Conservation (phyloP, 2,329 filamentous ascomycete genomes). For the Ophiognomonia clavigignenti-juglandacearum region DNA sequence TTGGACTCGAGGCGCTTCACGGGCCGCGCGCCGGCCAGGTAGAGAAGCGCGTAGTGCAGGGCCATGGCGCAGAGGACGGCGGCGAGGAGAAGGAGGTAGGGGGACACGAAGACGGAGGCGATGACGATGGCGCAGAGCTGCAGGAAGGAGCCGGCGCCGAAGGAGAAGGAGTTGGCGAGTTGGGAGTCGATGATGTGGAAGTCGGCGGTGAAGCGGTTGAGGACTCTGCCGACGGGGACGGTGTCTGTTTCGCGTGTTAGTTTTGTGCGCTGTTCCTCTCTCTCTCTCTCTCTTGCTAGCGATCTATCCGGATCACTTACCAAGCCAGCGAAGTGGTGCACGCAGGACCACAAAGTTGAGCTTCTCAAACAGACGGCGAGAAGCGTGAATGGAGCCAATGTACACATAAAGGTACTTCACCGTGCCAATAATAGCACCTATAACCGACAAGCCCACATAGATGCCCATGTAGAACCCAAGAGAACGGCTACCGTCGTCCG, state of each 20-base stretch:
- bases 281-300: too few species aligned
- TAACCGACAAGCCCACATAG: conserved; percentile 58
- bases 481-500: conserved; percentile 27
- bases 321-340: conserved; percentile 72
- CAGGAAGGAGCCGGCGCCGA: conserved; percentile 55
- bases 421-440: conserved; percentile 55
- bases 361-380: conserved; percentile 61
- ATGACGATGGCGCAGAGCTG: conserved; percentile 61
- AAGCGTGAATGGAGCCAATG: conserved; percentile 62
- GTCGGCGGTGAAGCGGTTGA: conserved; percentile 75
- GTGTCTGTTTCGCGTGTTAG: too few species aligned
- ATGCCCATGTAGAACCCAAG: conserved; percentile 62
- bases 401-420: conserved; percentile 60
- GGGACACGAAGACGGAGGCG: conserved; percentile 64
- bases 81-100: conserved; percentile 59
- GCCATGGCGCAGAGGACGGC: conserved; percentile 52
- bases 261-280: too few species aligned
- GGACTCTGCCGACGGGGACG: conserved; percentile 68
- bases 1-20: conserved; percentile 74
- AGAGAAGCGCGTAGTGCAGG: conserved; percentile 53
- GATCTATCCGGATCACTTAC: too few species aligned
- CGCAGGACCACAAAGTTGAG: conserved; percentile 64
- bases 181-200: conserved; percentile 69
- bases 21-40: conserved; percentile 67
- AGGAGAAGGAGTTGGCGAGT: conserved; percentile 58